phyloP scores from a whole-genome alignment of 192 early-diverging fungal species.

The Cetraspora pellucida region DNA sequence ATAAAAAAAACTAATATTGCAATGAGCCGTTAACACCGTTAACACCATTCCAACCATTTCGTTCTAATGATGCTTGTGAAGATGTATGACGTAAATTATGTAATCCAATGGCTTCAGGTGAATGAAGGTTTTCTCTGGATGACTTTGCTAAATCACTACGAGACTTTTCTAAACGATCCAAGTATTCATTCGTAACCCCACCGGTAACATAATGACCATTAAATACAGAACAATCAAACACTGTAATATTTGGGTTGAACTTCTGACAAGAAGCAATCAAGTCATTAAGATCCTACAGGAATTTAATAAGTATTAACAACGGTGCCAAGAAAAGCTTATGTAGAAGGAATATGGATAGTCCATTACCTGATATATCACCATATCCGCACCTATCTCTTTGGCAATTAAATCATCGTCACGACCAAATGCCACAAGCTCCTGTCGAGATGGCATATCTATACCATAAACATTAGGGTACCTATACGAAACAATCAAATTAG shows the following conservation, averaged over 20 bases:
- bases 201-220: constrained; percentile 93
- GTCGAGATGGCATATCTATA: constrained; percentile 97
- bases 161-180: constrained; percentile 55
- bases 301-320: neutral
- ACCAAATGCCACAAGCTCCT: constrained; percentile 86
- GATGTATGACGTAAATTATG: constrained; percentile 9
- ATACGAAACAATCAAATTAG: constrained; percentile 35
- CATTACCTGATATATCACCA: constrained; percentile 88
- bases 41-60: too few relatives aligned
- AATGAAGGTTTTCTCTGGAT: constrained; percentile 36
- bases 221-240: constrained; percentile 98
- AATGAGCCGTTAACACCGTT: too few relatives aligned
- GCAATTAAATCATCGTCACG: constrained; percentile 86
- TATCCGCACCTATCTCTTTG: constrained; percentile 88
- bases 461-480: constrained; percentile 98
- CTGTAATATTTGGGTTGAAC: constrained; percentile 80
- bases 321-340: neutral
- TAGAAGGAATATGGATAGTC: neutral
- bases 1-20: too few relatives aligned
- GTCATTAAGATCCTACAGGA: constrained; percentile 70
- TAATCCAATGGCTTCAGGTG: constrained; percentile 38
- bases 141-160: constrained; percentile 54
- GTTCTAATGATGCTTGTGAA: too few relatives aligned
- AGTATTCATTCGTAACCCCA: constrained; percentile 68
- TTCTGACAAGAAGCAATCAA: constrained; percentile 81